Base-by-base conservation (phyloP, 257 asterid species). In the Solanum virginianum region DNA sequence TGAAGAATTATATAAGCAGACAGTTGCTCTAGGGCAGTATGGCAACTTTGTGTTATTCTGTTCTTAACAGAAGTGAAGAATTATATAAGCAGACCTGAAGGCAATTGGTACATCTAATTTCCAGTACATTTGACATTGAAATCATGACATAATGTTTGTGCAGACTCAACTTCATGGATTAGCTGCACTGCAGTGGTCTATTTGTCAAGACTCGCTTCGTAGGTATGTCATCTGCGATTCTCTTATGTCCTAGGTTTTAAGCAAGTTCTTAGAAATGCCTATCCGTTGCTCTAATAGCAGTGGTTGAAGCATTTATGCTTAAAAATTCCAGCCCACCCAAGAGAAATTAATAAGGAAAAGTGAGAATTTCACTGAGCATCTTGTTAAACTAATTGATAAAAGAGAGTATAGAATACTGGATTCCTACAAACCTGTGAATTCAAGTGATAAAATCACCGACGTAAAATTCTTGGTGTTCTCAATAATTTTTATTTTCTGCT, bases 141-240 rank as follows among this genome's bases (percentile, higher is more conserved):
- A 77, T 77, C 24, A 51, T 77, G 82, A 0, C 82, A 15, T 77
- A 77, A 77, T 26, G 36, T 43, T 77, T 81, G 66, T 88, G 88
- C 93, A 96, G 98, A 93, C 82, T 80, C 94, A 95, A 87, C 96
- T 96, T 88, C 90, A 96, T 86, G 98, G 99, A 85, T 86, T 93
- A 88, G 98, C 99, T 80, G 99, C 99, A 89, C 86, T 96, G 87
- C 98, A 96, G 91, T 95, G 98, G 98, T 94, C 99, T 47, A 92
- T 96, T 84, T 96, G 99, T 83, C 95, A 87, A 83, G 99, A 96
- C 87, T 94, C 99, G 26, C 94, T 94, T 81, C 88, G 83, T 89
- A 91, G 98, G 99, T 94, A 81, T 68, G 72, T 55, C 41, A 81
- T 26, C 54, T 16, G 45, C 1, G 13, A 16, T 70, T 55, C 41